Conservation (phyloP, 1,139 yeast genomes). For the Geotrichum bryndzae region DNA sequence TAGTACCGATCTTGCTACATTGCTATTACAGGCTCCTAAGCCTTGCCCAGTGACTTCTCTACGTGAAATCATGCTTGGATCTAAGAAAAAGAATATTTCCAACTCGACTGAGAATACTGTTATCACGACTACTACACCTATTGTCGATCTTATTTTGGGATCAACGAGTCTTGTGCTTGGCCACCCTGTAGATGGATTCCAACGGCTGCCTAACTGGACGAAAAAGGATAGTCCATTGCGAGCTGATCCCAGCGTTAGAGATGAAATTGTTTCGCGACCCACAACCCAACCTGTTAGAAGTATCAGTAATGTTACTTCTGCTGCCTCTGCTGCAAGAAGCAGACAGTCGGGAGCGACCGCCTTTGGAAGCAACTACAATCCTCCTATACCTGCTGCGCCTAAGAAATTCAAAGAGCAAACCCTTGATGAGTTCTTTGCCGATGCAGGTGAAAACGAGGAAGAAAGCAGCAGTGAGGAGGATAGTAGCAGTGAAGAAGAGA, state of each 20-base stretch:
- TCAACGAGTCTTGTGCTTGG: conserved; percentile 34
- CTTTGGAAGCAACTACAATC: conserved; percentile 10
- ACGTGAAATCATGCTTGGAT: conserved; percentile 17
- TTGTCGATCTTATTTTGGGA: conserved; percentile 29
- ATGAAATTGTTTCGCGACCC: conserved; percentile 21
- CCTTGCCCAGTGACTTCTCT: conserved; percentile 40
- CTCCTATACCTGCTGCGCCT: conserved; percentile 7
- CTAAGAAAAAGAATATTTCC: conserved; percentile 7
- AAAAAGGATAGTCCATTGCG: conserved; percentile 22
- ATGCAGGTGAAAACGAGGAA: conserved; percentile 35
- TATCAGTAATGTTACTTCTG: conserved; percentile 12
- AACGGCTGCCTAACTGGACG: conserved; percentile 33
- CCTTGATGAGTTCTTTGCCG: conserved; percentile 79
- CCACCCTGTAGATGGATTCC: conserved; percentile 31
- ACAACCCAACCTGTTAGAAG: conserved; percentile 8
- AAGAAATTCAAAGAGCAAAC: conserved; percentile 58
- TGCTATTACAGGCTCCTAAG: conserved; percentile 79
- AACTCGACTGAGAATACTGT: background rate
- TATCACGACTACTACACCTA: conserved; percentile 15
- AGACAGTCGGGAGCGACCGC: conserved; percentile 1
- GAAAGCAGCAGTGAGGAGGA: conserved; percentile 28
- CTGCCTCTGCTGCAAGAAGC: conserved; percentile 1
- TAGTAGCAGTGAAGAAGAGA: conserved; percentile 25
- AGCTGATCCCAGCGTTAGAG: conserved; percentile 30
- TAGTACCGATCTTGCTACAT: conserved; percentile 51